phyloP scores from a whole-genome alignment of 176 grass and related monocot genomes.

The Cymbopogon citratus region DNA sequence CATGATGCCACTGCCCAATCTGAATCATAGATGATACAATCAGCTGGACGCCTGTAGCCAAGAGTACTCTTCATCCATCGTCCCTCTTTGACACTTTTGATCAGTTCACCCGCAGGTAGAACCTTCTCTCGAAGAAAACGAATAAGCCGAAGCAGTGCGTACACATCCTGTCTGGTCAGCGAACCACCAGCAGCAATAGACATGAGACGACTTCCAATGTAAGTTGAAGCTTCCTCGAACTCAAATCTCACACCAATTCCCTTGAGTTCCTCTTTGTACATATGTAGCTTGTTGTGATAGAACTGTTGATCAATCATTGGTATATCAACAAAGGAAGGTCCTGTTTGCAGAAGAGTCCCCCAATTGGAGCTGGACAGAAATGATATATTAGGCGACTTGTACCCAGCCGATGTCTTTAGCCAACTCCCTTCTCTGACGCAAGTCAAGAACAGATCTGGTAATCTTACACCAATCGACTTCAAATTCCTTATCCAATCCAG shows the following conservation, averaged over 20 bases:
- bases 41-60: constrained; percentile 31
- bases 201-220: constrained; percentile 46
- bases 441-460: constrained; percentile 38
- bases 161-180: constrained; percentile 46
- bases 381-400: constrained; percentile 53
- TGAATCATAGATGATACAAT: constrained; percentile 45
- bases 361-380: constrained; percentile 47
- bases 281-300: constrained; percentile 34
- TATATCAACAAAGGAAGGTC: constrained; percentile 51
- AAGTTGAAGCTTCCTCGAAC: constrained; percentile 37
- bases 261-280: constrained; percentile 47
- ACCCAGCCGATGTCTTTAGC: constrained; percentile 58
- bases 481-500: constrained; percentile 60
- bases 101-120: constrained; percentile 40
- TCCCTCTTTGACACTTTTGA: constrained; percentile 30
- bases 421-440: constrained; percentile 51
- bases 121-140: constrained; percentile 42
- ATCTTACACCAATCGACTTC: neutral
- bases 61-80: constrained; percentile 53
- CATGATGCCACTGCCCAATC: constrained; percentile 30
- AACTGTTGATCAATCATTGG: constrained; percentile 56
- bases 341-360: constrained; percentile 50
- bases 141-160: constrained; percentile 55
- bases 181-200: neutral
- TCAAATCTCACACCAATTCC: constrained; percentile 56